Percentiles rank a stretch among this genome's conserved stretches.
phyloP scores from a whole-genome alignment of 2,329 filamentous ascomycete genomes.

The Aspergillus glaucus region DNA sequence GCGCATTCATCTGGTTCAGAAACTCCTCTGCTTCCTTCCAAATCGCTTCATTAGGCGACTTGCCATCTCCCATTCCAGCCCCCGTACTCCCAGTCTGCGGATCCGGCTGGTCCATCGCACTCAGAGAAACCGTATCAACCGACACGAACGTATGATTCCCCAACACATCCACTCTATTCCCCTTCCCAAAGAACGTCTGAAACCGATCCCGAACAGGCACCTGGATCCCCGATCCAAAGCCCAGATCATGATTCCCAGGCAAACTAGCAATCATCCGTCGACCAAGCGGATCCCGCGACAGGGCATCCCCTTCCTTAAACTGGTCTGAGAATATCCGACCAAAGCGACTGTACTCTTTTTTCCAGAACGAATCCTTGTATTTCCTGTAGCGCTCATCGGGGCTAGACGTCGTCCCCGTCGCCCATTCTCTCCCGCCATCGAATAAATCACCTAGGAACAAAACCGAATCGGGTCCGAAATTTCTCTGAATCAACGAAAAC shows the following conservation, averaged over 20 bases:
- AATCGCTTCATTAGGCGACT: slow-evolving; percentile 54
- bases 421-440: slow-evolving; percentile 94
- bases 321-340: slow-evolving; percentile 73
- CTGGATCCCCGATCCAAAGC: slow-evolving; percentile 82
- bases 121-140: slow-evolving; percentile 80
- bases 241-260: slow-evolving; percentile 92
- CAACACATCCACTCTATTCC: slow-evolving; percentile 84
- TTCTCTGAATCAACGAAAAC: slow-evolving; percentile 69
- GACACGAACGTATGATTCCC: slow-evolving; percentile 95
- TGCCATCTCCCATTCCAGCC: slow-evolving; percentile 41
- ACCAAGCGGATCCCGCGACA: slow-evolving; percentile 56
- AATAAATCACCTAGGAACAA: slow-evolving; percentile 93
- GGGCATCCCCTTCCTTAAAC: slow-evolving; percentile 54
- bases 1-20: slow-evolving; percentile 57
- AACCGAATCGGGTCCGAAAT: slow-evolving; percentile 75
- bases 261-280: slow-evolving; percentile 76
- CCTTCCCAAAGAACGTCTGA: slow-evolving; percentile 78
- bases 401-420: slow-evolving; percentile 55
- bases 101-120: slow-evolving; percentile 59
- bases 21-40: slow-evolving; percentile 74
- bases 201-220: slow-evolving; percentile 75
- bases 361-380: slow-evolving; percentile 79
- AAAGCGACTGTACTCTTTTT: slow-evolving; percentile 79
- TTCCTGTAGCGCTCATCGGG: slow-evolving; percentile 64
- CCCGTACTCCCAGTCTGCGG: slow-evolving; percentile 40